phyloP scores from a whole-genome alignment of 805 yeast genomes.

The Pichia scutulata region DNA sequence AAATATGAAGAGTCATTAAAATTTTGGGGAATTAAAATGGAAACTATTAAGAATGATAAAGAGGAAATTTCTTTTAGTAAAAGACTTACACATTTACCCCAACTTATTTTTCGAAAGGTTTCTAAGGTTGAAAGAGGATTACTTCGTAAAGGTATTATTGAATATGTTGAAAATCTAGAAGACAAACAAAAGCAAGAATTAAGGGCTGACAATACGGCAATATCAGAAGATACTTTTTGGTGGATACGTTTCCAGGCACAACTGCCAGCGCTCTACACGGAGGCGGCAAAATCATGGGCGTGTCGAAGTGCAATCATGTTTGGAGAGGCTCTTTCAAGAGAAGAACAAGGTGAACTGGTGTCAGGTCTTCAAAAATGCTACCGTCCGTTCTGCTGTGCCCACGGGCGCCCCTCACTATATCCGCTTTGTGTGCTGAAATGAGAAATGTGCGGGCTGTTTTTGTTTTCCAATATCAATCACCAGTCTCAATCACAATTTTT shows the following conservation, averaged over 20 bases:
- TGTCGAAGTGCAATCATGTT: constrained; percentile 68
- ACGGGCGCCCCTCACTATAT: constrained; percentile 69
- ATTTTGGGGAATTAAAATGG: constrained; percentile 38
- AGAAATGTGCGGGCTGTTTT: not conserved
- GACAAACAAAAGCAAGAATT: not conserved
- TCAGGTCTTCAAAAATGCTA: constrained; percentile 37
- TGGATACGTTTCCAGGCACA: constrained; percentile 18
- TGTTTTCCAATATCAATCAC: too few relatives aligned
- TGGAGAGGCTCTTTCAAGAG: constrained; percentile 43
- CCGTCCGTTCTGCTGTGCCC: constrained; percentile 76
- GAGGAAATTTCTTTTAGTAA: not conserved
- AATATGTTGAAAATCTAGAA: constrained; percentile 26
- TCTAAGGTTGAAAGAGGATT: constrained; percentile 18
- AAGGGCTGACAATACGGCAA: not conserved
- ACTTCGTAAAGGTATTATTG: constrained; percentile 33
- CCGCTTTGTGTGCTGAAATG: constrained; percentile 3
- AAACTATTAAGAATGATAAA: not conserved
- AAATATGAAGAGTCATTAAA: constrained; percentile 25
- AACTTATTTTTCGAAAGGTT: constrained; percentile 25
- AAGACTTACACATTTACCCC: constrained; percentile 38
- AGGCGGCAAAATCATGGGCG: constrained; percentile 50
- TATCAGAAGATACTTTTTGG: not conserved
- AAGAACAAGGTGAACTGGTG: constrained; percentile 41
- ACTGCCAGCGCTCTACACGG: constrained; percentile 45
- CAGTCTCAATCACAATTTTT: too few relatives aligned